Base-by-base conservation (phyloP, 2,329 filamentous ascomycete genomes). In the Metarhizium album region DNA sequence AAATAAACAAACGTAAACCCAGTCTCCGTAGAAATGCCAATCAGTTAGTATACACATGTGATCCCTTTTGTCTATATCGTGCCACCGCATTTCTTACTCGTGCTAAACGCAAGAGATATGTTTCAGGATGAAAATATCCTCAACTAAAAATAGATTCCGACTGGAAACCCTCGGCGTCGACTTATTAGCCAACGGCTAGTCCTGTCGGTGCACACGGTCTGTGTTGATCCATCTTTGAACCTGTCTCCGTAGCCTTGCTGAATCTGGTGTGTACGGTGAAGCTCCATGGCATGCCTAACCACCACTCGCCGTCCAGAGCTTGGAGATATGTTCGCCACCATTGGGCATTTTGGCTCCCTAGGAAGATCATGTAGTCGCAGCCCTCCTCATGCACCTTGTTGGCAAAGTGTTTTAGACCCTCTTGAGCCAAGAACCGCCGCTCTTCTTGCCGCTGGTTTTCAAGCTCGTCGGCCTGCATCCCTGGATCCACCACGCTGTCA, bases 281-380 rank as follows among this genome's bases (percentile, higher is more conserved):
- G 7, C 55, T 54, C 61, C 61, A 63, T 4, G 58, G 56, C 55
- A 60, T 57, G 35, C 60, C 53, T 45, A 60, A 48, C 60, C 61
- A 63, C 60, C 61, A 62, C 49, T 59, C 56, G 13, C 59, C 60
- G n/a, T 55, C 45, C 18, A 63, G 45, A 29, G 59, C 52, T 49
- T 60, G 54, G 37, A 63, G 49, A 47, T 60, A 54, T 43, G 52
- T 53, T 46, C 52, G 46, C 55, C 59, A 63, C 61, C 61, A 63
- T 55, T 58, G 55, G 42, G 55, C 54, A 27, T 63, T 60, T 35
- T 59, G 55, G 37, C 57, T 57, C 14, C 61, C 61, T 18, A 62
- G 43, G 31, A 63, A 55, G 13, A 62, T 55, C 46, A 61, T 42
- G 46, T 58, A 63, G 51, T 60, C 59, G 47, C 59, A 47, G 20